Evolutionary conservation across 2,329 filamentous ascomycete genomes (phyloP), one percentile per base, ranked within the genome.

Genomic region (Trichoderma simmonsii): DNA sequence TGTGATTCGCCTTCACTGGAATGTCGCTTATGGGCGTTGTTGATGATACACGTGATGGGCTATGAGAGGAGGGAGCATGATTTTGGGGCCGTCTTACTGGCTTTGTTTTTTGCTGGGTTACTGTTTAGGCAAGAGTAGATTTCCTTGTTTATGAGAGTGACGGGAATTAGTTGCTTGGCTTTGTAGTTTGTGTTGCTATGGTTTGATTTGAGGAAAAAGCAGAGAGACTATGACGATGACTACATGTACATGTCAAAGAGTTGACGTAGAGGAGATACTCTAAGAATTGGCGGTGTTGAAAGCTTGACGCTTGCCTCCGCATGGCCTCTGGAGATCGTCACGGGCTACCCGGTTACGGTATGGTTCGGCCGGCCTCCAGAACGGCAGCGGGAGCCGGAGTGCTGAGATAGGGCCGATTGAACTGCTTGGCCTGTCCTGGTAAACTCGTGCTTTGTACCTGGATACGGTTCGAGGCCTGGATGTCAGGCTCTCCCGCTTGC

Each of bases 341-440:
- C 26, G 39, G 21, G 54, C 21, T 43, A 34, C 26, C 54, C 51
- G 32, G 51, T 24, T 48, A 18, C 24, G 48, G 48, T 56, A 66
- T 56, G 63, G 59, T 36, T 26, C 36, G 39, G 34, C 61, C 26
- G 34, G 32, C 18, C 54, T 43, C n/a, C 54, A 43, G 32, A 32
- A 24, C 65, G 65, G 65, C 65, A 43, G 21, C 65, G 51, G 34
- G 54, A 57, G 32, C 39, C 54, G 70, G 54, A 56, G 30, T 24
- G 14, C 32, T 32, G 70, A 24, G 65, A 65, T 72, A 72, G 71
- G 71, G 65, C 71, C 71, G 71, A 72, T 72, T 72, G 57, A 48
- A 3, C 9, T 56, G 32, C 48, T 32, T 4, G 68, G 61, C 51
- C 39, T 59, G 54, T 59, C 32, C 54, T 59, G 34, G 65, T 34